Evolutionary conservation across 768 basidiomycete genomes (phyloP), one percentile per base, ranked within the genome.

Genomic region (Amanita phalloides): DNA sequence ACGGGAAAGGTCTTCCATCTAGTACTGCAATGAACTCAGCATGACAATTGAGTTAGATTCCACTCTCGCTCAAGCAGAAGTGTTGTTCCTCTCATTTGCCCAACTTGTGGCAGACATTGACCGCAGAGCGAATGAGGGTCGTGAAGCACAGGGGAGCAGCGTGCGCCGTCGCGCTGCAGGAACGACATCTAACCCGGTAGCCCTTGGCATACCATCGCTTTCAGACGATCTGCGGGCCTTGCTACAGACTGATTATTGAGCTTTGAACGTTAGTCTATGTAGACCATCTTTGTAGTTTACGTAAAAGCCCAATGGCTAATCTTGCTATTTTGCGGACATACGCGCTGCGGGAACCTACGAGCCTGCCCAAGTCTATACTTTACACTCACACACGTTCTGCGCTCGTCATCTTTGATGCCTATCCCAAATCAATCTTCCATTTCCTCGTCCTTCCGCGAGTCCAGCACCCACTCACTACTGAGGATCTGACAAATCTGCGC

Each of bases 41-140:
- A 91, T 91, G 85, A 90, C 92, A 48, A 95, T 99, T 58, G 96
- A 98, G 64, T 78, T 98, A n/a, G 87, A 96, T 64, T 82, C 85
- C 0, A 95, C 96, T 17, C 78, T 99, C 7, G 86, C 91, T 0
- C 96, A 98, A 68, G 96, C 95, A 8, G 96, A 99, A 67, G 93
- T 98, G 13, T 76, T 99, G 20, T 98, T 90, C 75, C 75, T 95
- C 2, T 92, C 92, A 1, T 97, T 96, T 70, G 72, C 83, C 10
- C 85, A 89, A 60, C 68, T 96, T 20, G 84, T 97, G 20, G 86
- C 86, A 8, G 92, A 95, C 63, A 81, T 95, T 58, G 92, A 96
- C 64, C 79, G 86, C 33, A 79, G 86, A 56, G 78, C 75, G 56
- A 9, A 3, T 13, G 80, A 78, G 0, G 89, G 76, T 60, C 49